Base-by-base conservation (phyloP, 164 flowering plant genomes). In the Aristolochia fimbriata region DNA sequence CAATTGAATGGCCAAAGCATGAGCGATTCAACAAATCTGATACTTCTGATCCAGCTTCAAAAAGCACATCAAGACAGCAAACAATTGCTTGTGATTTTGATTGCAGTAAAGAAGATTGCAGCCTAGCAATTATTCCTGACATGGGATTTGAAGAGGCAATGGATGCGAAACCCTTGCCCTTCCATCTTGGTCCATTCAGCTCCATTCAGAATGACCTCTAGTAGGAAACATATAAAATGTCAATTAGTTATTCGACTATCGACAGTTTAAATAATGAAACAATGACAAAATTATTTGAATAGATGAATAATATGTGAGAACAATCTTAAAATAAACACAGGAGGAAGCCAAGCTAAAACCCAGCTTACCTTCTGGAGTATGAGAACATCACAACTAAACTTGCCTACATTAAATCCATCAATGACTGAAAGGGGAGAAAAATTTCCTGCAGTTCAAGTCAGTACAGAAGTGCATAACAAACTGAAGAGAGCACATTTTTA, bases 121-220 rank as follows among this genome's bases (percentile, higher is more conserved):
- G 83, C 48, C 73, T 72, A 14, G 74, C 64, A 14, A 88, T 68
- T 14, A 76, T 78, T 55, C 68, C 52, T 11, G 91, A 83, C 84
- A 88, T 79, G 57, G 96, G 91, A 49, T 85, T 81, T 9, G 77
- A 78, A 31, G 69, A 73, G 6, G 91, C 88, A 68, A 72, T 74
- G 1, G 78, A 77, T 71, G 77, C 75, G 6, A 74, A 63, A 15
- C 68, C 84, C 64, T 82, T 85, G 46, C 79, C 82, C 70, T 90
- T 86, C 91, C 97, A 91, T 74, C 89, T 84, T 21, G 89, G 75
- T 52, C 78, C 84, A 77, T 51, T 50, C n/a, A 61, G 15, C 33
- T 45, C 55, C 62, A 55, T 33, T 23, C 16, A 22, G 6, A 15
- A 4, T n/a, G 3, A 23, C 20, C 12, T n/a, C 1, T 22, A 50